Base-by-base conservation (phyloP, 2,329 filamentous ascomycete genomes). In the Biscogniauxia marginata region DNA sequence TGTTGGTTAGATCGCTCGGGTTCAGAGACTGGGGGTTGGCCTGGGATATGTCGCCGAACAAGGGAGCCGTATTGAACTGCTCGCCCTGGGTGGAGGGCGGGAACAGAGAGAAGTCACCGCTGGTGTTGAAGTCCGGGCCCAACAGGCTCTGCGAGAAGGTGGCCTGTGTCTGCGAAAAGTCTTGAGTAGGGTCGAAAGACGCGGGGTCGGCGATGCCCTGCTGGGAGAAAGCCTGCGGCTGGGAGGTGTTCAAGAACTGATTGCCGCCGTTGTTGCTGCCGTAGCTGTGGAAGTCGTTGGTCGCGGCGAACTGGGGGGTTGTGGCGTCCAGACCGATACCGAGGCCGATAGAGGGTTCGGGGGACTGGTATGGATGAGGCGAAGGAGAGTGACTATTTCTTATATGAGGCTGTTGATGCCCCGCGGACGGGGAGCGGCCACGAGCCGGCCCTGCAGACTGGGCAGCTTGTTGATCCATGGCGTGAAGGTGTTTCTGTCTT, bases 381-480 rank as follows among this genome's bases (percentile, higher is more conserved):
- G 84, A 84, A 66, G 85, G 83, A 66, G 86, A 87, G 73, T 84
- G 85, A 64, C 77, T 82, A 72, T 85, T 84, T 72, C 82, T 88
- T 87, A 89, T 87, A 86, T 85, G 80, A 77, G 77, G 75, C 68
- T 83, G 79, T 65, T 80, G 80, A 68, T 82, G 79, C 62, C 79
- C 79, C 69, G 78, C 77, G 67, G 86, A 87, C 64, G 81, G 83
- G 65, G 85, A 87, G 69, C 84, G 84, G 70, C 84, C 84, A 71
- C 82, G 67, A 66, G 69, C 66, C 67, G 73, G 69, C 61, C 62
- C 63, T 57, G 59, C 61, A 58, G 57, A 55, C 55, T 65, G 67
- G 51, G 60, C 54, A 63, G 63, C 63, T 69, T 81, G 79, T 72
- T 79, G 76, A 75, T 84, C 81, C 80, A 84, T 83, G 67, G 66